These are phyloP conservation scores for Metschnikowia proteae DNA, from an alignment of 805 yeast species.

Conservation along the genomic window DNA sequence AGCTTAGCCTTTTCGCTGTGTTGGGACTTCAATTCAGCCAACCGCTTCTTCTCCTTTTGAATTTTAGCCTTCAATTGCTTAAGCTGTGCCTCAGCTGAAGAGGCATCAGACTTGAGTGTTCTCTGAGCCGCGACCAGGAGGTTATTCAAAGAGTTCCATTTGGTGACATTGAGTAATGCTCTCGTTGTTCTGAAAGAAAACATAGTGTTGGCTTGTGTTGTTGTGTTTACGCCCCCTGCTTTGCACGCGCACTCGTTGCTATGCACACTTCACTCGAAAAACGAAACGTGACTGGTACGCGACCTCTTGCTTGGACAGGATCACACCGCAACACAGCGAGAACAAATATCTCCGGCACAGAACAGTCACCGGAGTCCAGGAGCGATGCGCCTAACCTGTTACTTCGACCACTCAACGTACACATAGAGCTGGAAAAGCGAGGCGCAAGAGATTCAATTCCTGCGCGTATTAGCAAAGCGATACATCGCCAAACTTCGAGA, in stretches of 20 bases:
- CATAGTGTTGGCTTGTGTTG: neutral
- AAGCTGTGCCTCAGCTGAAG: neutral
- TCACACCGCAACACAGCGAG: too few species aligned
- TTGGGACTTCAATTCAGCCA: conserved; percentile 8
- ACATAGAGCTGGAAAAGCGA: too few species aligned
- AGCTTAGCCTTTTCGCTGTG: conserved; percentile 14
- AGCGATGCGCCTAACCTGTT: too few species aligned
- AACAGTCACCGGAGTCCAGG: too few species aligned
- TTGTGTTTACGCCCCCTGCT: neutral
- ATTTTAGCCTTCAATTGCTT: conserved; percentile 12
- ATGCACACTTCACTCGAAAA: neutral
- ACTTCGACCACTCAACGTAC: too few species aligned
- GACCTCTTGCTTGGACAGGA: neutral
- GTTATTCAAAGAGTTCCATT: neutral
- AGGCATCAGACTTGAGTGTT: neutral
- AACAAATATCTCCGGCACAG: too few species aligned
- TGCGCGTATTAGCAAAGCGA: too few species aligned
- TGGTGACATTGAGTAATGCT: neutral
- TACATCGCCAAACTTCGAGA: too few species aligned
- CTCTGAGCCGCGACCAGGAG: conserved; percentile 6
- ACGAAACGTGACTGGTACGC: neutral
- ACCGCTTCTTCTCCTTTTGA: conserved; percentile 19
- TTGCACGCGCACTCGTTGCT: neutral
- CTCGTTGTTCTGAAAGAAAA: neutral
- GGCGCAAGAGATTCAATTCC: too few species aligned